Base-by-base conservation (phyloP, 225 moss, liverwort and hornwort species). In the Bryoerythrophyllum caledonicum region DNA sequence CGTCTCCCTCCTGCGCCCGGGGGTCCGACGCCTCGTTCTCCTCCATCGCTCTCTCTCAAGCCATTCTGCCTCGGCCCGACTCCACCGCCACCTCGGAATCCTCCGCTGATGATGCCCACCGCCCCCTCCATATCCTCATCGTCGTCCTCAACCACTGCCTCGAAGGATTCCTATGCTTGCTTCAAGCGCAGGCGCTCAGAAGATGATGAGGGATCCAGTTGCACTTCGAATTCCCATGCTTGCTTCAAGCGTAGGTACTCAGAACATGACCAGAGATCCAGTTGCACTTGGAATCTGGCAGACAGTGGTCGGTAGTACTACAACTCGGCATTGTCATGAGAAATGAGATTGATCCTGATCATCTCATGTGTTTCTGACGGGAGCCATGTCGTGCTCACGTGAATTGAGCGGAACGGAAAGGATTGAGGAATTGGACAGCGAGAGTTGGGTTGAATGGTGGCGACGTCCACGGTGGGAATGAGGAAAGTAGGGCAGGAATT, bases 11-110 rank as follows among this genome's bases (percentile, higher is more conserved):
- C 80, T 82, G 82, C 48, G 79, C 74, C 65, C 82, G 82, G 67
- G 87, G 84, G 58, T 84, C 84, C 66, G 82, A 84, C 74, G 77
- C 84, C 68, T 84, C 87, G 41, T 84, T 80, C 70, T 80, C 85
- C 58, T 84, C 84, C 84, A 87, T 87, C 74, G 68, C 72, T 78
- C 74, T 46, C 74, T 48, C 54, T 73, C 74, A 71, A 28, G 60
- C 40, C 44, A 44, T 15, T 61, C 61, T 75, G 27, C 38, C 16
- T 38, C 30, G 59, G 41, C 73, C 80, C 25, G 19, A 34, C 64
- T 55, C 34, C 41, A 55, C 55, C 64, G 55, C 63, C 68, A 52
- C 57, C 68, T 68, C 52, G 52, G 73, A 73, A 65, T n/a, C n/a
- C n/a, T n/a, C n/a, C n/a, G 80, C 51, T 58, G 73, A 73, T 60